Evolutionary conservation across 352 stramenopile species (phyloP).

Genomic region (Globisporangium mamillatum): DNA sequence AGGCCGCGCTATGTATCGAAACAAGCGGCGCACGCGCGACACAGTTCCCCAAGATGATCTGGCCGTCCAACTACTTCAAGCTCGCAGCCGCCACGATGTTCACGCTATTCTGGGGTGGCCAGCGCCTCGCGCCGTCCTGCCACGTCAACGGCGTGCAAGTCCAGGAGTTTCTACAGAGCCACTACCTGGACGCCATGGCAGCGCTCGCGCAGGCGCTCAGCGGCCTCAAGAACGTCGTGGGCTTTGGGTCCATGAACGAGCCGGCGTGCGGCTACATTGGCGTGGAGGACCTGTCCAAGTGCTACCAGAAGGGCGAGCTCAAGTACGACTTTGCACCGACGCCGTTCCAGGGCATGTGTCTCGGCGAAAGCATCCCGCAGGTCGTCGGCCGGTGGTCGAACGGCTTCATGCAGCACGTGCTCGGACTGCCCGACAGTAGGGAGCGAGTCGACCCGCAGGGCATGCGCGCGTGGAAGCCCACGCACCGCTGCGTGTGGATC

Average conservation of each 20-base stretch:
- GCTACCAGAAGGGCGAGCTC: constrained; percentile 59
- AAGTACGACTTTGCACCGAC: constrained; percentile 76
- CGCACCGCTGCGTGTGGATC: constrained; percentile 70
- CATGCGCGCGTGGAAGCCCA: constrained; percentile 65
- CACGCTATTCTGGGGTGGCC: constrained; percentile 87
- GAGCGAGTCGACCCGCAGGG: constrained; percentile 55
- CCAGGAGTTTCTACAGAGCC: constrained; percentile 85
- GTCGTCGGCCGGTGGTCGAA: constrained; percentile 71
- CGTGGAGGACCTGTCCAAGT: constrained; percentile 46
- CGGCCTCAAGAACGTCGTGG: constrained; percentile 81
- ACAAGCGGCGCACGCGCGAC: constrained; percentile 34
- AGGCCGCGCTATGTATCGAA: constrained; percentile 73
- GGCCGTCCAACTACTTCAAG: constrained; percentile 91
- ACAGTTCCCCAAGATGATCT: constrained; percentile 89
- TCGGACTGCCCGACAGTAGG: constrained; percentile 41
- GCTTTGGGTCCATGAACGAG: constrained; percentile 93
- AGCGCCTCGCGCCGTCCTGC: constrained; percentile 64
- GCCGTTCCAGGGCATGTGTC: constrained; percentile 78
- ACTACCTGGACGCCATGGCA: constrained; percentile 79
- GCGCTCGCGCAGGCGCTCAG: constrained; percentile 57
- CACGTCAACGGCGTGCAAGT: constrained; percentile 72
- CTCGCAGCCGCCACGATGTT: constrained; percentile 90
- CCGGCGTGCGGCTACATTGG: constrained; percentile 77
- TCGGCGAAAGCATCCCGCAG: constrained; percentile 63
- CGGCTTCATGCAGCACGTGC: constrained; percentile 70